Evolutionary conservation across 75 land plant genomes (phyloP).

Genomic region (Sequoia sempervirens): DNA sequence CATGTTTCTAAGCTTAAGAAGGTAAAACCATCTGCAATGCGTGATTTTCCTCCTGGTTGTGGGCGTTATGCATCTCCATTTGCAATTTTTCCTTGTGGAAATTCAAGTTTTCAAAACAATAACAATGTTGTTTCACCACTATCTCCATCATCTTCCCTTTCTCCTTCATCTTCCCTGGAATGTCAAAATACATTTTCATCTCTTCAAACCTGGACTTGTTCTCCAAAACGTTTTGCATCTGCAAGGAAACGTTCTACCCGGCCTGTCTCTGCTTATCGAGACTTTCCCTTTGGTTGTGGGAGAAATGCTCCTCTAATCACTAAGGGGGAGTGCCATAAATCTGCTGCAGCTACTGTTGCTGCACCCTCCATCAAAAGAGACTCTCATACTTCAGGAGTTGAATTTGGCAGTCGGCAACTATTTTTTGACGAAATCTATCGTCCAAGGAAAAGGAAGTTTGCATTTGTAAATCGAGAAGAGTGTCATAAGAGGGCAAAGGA

Average conservation of each 20-base stretch:
- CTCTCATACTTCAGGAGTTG: not conserved
- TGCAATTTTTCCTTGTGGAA: not conserved
- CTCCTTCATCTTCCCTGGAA: not conserved
- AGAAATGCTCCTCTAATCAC: not conserved
- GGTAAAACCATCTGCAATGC: not conserved
- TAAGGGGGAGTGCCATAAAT: conserved; percentile 13
- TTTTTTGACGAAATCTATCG: not conserved
- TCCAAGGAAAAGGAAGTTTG: not conserved
- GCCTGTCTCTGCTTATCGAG: not conserved
- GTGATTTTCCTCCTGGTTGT: conserved; percentile 44
- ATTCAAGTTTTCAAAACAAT: not conserved
- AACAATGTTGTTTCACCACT: not conserved
- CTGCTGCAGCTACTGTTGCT: not conserved
- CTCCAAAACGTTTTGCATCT: not conserved
- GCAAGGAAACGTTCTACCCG: not conserved
- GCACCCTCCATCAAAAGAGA: not conserved
- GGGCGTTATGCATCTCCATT: conserved; percentile 25
- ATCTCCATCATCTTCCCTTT: not conserved
- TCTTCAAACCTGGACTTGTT: not conserved
- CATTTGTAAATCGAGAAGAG: not conserved
- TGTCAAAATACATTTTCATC: not conserved
- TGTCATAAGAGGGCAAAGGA: not conserved
- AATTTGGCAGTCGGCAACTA: not conserved
- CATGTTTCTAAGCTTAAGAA: conserved; percentile 3
- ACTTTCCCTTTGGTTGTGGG: not conserved